Evolutionary conservation across 176 grass and related monocot genomes (phyloP), one percentile per base, ranked within the genome.

Genomic region (Eragrostis curvula): DNA sequence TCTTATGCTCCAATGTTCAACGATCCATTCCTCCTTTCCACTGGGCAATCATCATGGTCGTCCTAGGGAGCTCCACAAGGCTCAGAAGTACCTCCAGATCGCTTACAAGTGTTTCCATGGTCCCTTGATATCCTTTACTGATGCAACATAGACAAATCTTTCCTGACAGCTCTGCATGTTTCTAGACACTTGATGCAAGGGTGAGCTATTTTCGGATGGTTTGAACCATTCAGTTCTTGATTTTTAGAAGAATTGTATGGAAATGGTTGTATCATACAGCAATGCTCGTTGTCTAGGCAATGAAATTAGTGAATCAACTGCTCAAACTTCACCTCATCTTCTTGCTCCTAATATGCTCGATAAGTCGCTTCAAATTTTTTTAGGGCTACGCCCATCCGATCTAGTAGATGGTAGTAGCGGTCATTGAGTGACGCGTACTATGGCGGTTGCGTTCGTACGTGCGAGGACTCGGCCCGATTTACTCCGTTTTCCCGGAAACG

Each of bases 401-500:
- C 66, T 44, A 51, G 61, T 30, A 32, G 30, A 32, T 9, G 44
- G 9, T 30, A 3, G 9, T 30, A 3, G 13, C 7, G 9, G 46
- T 8, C 81, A 74, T 48, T 66, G 50, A 74, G 51, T 52, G 25
- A 32, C 27, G 10, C 28, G 81, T 83, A 66, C 81, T 2, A 42
- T 14, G 70, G 47, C 70, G 30, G 81, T 74, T 66, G 58, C 44
- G 80, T 20, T 10, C 28, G 80, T 62, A 49, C 27, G 52, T 3
- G 55, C 2, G 55, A 45, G 57, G 44, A 70, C 57, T 70, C 57
- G 45, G 50, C 30, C 28, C 29, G 5, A 73, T 73, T 65, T 74
- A 83, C 70, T 52, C 45, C 46, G 8, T 18, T 45, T 21, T 51
- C 56, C 43, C 2, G 29, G 56, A 11, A 41, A 52, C 44, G 32